These are phyloP conservation scores for Trametes cinnabarina DNA, from an alignment of 768 basidiomycete species.

Conservation along the genomic window DNA sequence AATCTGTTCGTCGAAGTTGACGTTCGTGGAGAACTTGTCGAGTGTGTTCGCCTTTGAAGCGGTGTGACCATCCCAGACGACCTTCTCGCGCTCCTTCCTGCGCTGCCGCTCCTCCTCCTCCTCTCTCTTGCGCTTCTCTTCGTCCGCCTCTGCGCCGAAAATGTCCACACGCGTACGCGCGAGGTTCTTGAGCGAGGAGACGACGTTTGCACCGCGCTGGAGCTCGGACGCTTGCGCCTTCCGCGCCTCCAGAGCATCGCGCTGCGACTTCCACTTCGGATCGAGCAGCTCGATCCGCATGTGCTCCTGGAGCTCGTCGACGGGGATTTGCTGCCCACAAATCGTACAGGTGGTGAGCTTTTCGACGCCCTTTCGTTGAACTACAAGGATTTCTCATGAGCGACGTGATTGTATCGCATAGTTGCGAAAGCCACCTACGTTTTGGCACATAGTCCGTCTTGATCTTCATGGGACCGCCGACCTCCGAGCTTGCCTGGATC, in stretches of 20 bases:
- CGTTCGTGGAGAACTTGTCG: slow-evolving; percentile 90
- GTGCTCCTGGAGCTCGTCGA: slow-evolving; percentile 94
- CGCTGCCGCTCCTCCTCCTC: slow-evolving; percentile 83
- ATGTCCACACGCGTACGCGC: slow-evolving; percentile 96
- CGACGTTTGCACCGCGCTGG: slow-evolving; percentile 89
- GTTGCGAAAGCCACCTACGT: slow-evolving; percentile 46
- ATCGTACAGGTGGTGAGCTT: slow-evolving; percentile 87
- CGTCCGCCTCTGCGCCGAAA: slow-evolving; percentile 92
- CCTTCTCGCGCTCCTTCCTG: slow-evolving; percentile 88
- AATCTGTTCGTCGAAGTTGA: slow-evolving; percentile 97
- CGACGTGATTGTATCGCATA: background rate
- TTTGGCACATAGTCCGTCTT: slow-evolving; percentile 95
- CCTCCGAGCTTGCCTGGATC: slow-evolving; percentile 76
- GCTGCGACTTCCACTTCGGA: slow-evolving; percentile 97
- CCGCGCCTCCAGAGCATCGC: slow-evolving; percentile 83
- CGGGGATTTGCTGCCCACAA: slow-evolving; percentile 94
- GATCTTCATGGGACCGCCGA: slow-evolving; percentile 87
- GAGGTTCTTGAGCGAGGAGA: slow-evolving; percentile 87
- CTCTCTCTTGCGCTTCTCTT: slow-evolving; percentile 81
- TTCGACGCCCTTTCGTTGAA: slow-evolving; percentile 65
- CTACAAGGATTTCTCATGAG: slow-evolving; percentile 35
- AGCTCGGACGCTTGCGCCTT: slow-evolving; percentile 87
- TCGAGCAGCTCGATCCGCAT: slow-evolving; percentile 98
- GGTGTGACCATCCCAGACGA: slow-evolving; percentile 98
- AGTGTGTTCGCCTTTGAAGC: slow-evolving; percentile 88